Base-by-base conservation (phyloP, 352 stramenopile species). In the Peronospora farinosa region DNA sequence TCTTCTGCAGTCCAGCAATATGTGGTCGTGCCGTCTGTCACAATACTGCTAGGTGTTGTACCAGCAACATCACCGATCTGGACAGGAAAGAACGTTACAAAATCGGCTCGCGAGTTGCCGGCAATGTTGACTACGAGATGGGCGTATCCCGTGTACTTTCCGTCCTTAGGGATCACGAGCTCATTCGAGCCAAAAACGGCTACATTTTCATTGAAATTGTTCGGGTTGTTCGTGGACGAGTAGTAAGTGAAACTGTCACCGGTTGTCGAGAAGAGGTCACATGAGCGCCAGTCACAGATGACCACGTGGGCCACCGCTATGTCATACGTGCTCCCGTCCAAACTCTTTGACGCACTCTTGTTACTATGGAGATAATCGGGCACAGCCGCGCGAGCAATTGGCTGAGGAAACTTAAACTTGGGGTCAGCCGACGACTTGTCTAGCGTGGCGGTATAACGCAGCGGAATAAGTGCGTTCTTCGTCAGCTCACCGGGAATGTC, bases 131-230 rank as follows among this genome's bases (percentile, higher is more conserved):
- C 51, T 28, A 83, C 72, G 28, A 88, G 51, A 51, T 87, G 77
- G 31, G 70, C 79, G 40, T 81, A 86, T 51, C 79, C 79, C 38
- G 79, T 81, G 67, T 88, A 91, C 57, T 87, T 88, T 55, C 71
- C 74, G 27, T 88, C 75, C 52, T 88, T 87, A 12, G 69, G 60
- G 51, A 91, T 72, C 30, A 82, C 62, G 45, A 91, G 63, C 57
- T 88, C 77, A 21, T 78, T 41, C 2, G 73, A 85, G 8, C 65
- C 69, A 28, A 91, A 85, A n/a, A 70, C 69, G 1, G 71, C 77
- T 15, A 78, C 60, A 9, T 67, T 63, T 41, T 59, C 51, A 11
- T 47, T 57, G 47, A 91, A 91, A 56, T 86, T 68, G 46, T 84
- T 73, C 4, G 79, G 75, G 48, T 88, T 84, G 60, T 88, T 88